Percentiles rank a stretch among this genome's conserved stretches.
Conservation (phyloP, 768 basidiomycete genomes). For the Leccinum variicolor region DNA sequence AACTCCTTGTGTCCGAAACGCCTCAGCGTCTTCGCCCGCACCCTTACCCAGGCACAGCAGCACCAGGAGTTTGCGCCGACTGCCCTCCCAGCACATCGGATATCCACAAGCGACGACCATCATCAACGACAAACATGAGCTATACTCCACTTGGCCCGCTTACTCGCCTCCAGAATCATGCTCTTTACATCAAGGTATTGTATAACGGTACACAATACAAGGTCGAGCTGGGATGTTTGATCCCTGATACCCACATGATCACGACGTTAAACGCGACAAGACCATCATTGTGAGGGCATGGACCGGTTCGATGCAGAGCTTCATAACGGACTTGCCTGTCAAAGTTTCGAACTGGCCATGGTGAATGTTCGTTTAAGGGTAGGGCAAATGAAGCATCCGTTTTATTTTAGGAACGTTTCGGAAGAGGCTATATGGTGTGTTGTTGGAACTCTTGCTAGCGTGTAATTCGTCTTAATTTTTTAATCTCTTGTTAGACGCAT, state of each 20-base stretch:
- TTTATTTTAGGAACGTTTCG: constrained; percentile 56
- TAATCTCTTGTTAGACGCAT: constrained; percentile 39
- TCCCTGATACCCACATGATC: constrained; percentile 73
- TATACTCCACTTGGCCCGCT: constrained; percentile 92
- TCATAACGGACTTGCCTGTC: constrained; percentile 75
- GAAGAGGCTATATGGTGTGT: constrained; percentile 58
- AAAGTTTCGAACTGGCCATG: constrained; percentile 86
- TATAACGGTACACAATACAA: constrained; percentile 69
- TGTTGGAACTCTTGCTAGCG: background rate
- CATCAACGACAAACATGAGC: constrained; percentile 88
- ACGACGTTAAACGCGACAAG: constrained; percentile 79
- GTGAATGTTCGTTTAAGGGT: constrained; percentile 37
- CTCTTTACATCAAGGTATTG: constrained; percentile 59
- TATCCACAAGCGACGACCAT: constrained; percentile 66
- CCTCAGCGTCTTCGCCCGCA: too few species aligned
- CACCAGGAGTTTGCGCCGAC: constrained; percentile 62
- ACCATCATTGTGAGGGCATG: constrained; percentile 72
- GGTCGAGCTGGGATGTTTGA: constrained; percentile 67
- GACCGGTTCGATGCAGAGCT: constrained; percentile 60
- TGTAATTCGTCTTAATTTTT: background rate
- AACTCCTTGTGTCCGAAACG: too few species aligned
- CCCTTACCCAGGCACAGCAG: too few species aligned
- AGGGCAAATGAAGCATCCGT: background rate
- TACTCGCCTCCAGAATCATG: constrained; percentile 77
- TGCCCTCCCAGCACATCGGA: constrained; percentile 28